Evolutionary conservation across 495 filamentous ascomycete species (phyloP), one percentile per base, ranked within the genome.

Genomic region (Podospora didyma): DNA sequence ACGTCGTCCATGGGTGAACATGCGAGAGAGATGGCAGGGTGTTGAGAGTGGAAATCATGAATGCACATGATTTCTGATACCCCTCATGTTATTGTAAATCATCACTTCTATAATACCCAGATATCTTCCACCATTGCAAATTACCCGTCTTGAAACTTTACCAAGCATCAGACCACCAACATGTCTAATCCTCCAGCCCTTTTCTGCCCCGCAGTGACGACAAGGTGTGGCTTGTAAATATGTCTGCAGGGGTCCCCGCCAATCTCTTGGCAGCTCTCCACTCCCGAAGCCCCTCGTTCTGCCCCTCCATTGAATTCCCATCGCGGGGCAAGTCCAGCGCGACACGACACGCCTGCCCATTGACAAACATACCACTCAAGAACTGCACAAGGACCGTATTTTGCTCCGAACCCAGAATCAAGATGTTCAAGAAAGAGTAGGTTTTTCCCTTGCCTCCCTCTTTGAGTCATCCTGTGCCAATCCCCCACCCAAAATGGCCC

Each of bases 341-440:
- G 45, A 26, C 45, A 22, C 11, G 45, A 7, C n/a, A 14, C n/a
- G n/a, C n/a, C n/a, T n/a, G n/a, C n/a, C 19, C 46, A 49, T 20
- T 20, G 41, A 23, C n/a, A 45, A 26, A 50, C 16, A 34, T 11
- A 21, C 41, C 28, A 52, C 41, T 21, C 44, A 22, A n/a, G 9
- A 45, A 24, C 21, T 51, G 20, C 12, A 17, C 46, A 21, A 42
- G 50, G 55, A 49, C 54, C 17, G 28, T 52, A 35, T 23, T 10
- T 0, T 14, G 14, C 39, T 48, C 53, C 57, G 44, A 42, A 35
- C 11, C 24, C 41, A 28, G 57, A 53, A 52, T 24, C 68, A 85
- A 59, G 7, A 96, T 96, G 90, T 96, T 96, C 66, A 96, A 94
- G 67, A 95, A 94, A 81, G 89, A 92, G 90, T 92, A 71, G 70